Conservation (phyloP, 2,329 filamentous ascomycete species). For the Colletotrichum endophyticum region DNA sequence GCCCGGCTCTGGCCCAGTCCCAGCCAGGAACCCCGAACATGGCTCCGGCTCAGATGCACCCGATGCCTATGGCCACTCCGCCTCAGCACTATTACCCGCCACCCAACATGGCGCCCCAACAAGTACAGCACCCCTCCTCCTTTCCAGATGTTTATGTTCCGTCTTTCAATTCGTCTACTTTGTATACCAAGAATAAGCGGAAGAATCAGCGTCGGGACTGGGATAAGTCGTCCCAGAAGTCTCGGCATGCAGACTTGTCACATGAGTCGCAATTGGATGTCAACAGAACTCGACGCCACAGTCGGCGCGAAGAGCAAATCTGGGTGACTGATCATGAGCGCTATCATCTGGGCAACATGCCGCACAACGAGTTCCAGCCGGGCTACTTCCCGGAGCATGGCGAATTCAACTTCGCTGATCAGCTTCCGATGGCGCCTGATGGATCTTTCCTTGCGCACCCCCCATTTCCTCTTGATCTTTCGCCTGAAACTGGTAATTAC, state of each 20-base stretch:
- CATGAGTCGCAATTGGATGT: slow-evolving; percentile 37
- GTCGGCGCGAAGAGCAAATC: slow-evolving; percentile 49
- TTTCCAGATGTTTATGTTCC: slow-evolving; percentile 32
- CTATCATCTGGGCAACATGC: not conserved
- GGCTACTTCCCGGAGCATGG: slow-evolving; percentile 1
- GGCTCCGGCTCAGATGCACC: slow-evolving; percentile 60
- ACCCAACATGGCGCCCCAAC: slow-evolving; percentile 59
- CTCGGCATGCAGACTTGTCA: slow-evolving; percentile 41
- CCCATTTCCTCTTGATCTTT: slow-evolving; percentile 59
- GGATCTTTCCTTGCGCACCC: not conserved
- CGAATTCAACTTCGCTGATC: slow-evolving; percentile 27
- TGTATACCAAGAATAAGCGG: slow-evolving; percentile 46
- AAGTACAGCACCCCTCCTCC: slow-evolving; percentile 59
- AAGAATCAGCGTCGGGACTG: slow-evolving; percentile 50
- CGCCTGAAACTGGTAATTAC: slow-evolving; percentile 73
- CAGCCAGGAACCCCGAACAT: slow-evolving; percentile 75
- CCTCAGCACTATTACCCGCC: slow-evolving; percentile 67
- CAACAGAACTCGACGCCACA: slow-evolving; percentile 44
- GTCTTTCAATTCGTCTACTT: slow-evolving; percentile 21
- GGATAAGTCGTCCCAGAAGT: slow-evolving; percentile 48
- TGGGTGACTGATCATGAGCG: slow-evolving; percentile 25
- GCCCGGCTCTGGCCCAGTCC: slow-evolving; percentile 69
- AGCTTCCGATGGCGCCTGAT: slow-evolving; percentile 28
- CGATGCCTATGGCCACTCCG: slow-evolving; percentile 69
- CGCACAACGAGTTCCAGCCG: not conserved